phyloP scores from a whole-genome alignment of 1,139 yeast genomes.

The Candida gigantensis region DNA sequence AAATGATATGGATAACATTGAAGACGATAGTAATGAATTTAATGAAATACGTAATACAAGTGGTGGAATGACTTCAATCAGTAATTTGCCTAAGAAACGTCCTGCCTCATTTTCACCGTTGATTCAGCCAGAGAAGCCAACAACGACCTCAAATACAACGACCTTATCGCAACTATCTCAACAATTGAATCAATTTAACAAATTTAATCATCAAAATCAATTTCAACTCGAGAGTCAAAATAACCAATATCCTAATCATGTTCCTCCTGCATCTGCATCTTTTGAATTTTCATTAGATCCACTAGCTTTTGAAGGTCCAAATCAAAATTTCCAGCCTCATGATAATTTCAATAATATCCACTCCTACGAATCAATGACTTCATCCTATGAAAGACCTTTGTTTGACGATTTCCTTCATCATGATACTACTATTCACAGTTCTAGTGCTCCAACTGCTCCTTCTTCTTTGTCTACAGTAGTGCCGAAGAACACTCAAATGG shows the following conservation, averaged over 20 bases:
- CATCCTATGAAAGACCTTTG: slow-evolving; percentile 15
- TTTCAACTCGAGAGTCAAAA: too few relatives aligned
- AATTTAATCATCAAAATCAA: slow-evolving; percentile 8
- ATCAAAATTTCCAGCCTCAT: slow-evolving; percentile 19
- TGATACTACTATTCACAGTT: slow-evolving; percentile 5
- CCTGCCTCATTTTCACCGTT: slow-evolving; percentile 39
- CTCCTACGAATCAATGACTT: slow-evolving; percentile 11
- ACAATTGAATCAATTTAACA: slow-evolving; percentile 13
- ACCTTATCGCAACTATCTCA: slow-evolving; percentile 13
- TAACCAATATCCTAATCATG: slow-evolving; percentile 7
- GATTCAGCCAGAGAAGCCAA: slow-evolving; percentile 6
- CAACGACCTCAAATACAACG: neutral
- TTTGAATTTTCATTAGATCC: slow-evolving; percentile 36
- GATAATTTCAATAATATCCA: slow-evolving; percentile 6
- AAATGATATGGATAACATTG: too few relatives aligned
- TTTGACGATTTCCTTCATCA: slow-evolving; percentile 16
- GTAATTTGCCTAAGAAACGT: slow-evolving; percentile 23
- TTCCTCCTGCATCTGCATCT: slow-evolving; percentile 6
- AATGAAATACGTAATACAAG: neutral
- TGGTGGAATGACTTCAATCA: slow-evolving; percentile 14
- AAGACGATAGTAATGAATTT: too few relatives aligned
- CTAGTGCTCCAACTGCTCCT: slow-evolving; percentile 7
- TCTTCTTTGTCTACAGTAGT: slow-evolving; percentile 12
- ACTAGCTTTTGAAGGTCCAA: slow-evolving; percentile 37
- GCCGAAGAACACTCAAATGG: slow-evolving; percentile 12